Evolutionary conservation across 805 yeast species (phyloP), one percentile per base, ranked within the genome.

Genomic region (Kluyveromyces lactis): DNA sequence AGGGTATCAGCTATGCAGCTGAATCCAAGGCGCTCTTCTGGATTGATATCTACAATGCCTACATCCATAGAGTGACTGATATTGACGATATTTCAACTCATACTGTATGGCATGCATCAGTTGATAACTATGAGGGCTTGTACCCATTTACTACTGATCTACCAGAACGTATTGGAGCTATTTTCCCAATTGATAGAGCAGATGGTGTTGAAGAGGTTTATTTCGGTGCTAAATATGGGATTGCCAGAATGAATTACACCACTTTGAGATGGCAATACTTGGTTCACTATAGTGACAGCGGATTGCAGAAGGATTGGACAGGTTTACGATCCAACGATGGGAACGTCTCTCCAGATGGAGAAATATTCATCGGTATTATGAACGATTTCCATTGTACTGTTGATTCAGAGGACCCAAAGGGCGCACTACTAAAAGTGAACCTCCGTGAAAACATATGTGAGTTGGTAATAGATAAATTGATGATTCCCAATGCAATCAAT

Each of bases 311-410:
- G 12, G 47, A 56, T 23, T 43, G 47, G 33, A 43, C 35, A 17
- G 62, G 59, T 33, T 57, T 73, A 56, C 67, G 87, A 51, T 81
- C 92, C 31, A 87, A 87, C 52, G 97, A 87, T 55, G 95, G 96
- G 0, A 72, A 75, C 33, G 73, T 86, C 30, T 87, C 85, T 43
- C 81, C 84, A 3, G 64, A 74, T 52, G 95, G 95, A 1, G 49
- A 48, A 7, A 71, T 86, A 37, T 81, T 84, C 73, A 75, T 84
- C 36, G 95, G 96, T 1, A 68, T 89, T 16, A 87, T 87, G 95
- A 68, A 69, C 17, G 77, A 76, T 42, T 76, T 75, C 48, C 68
- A 64, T 12, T 53, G 59, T 18, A 47, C 37, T 15, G 42, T 48
- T 12, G 60, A 57, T 12, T 51, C 48, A 17, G 52, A 57, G 12